These are phyloP conservation scores for Penicillium chermesinum DNA, from an alignment of 495 filamentous ascomycete species.

Conservation along the genomic window DNA sequence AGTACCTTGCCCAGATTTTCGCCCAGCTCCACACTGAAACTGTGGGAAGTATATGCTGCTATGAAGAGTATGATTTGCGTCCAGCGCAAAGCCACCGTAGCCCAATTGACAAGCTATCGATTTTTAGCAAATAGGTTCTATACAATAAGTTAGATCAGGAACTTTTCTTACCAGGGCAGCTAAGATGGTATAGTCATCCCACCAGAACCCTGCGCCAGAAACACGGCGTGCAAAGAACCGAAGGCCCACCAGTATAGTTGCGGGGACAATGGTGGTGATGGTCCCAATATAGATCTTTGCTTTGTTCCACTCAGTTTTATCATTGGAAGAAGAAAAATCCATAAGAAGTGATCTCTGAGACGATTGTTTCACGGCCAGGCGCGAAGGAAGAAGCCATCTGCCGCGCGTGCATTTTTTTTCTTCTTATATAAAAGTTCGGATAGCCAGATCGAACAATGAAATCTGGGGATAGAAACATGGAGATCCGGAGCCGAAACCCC, in stretches of 20 bases:
- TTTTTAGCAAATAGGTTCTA: not conserved
- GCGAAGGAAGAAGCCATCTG: not conserved
- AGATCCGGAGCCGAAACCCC: not conserved
- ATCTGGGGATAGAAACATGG: not conserved
- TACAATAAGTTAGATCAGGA: not conserved
- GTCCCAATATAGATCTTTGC: conserved; percentile 21
- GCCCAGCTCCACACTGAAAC: conserved; percentile 8
- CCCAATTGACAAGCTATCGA: conserved; percentile 19
- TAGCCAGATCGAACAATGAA: not conserved
- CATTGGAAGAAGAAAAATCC: no score
- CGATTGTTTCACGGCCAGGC: not conserved
- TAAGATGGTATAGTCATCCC: conserved; percentile 36
- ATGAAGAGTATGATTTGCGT: conserved; percentile 13
- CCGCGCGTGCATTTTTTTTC: no score
- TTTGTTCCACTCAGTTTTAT: not conserved
- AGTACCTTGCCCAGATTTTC: conserved; percentile 21
- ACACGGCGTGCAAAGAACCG: conserved; percentile 25
- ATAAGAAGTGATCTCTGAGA: not conserved
- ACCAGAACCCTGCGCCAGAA: conserved; percentile 29
- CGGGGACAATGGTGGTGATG: conserved; percentile 26
- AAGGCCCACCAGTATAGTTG: conserved; percentile 24
- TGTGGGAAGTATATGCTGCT: conserved; percentile 12
- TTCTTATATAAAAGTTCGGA: not conserved
- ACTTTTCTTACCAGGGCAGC: conserved; percentile 20
- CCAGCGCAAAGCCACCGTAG: conserved; percentile 19